Evolutionary conservation across 202 grass and related monocot species (phyloP).

Genomic region (Bolboschoenoplectus hybrid): DNA sequence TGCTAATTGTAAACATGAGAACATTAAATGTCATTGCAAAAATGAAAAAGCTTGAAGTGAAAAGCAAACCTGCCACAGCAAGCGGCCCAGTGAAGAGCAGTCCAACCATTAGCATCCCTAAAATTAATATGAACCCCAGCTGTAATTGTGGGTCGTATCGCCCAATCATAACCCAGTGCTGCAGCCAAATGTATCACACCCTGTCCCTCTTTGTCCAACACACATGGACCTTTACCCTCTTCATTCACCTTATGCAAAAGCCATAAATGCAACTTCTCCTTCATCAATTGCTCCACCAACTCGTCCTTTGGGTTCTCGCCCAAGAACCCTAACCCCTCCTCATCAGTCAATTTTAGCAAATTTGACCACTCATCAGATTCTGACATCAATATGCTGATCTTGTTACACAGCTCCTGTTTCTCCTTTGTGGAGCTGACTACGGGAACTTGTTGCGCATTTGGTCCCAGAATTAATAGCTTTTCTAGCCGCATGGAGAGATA

Average conservation of each 20-base stretch:
- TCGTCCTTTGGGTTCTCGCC: slow-evolving; percentile 56
- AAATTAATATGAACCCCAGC: slow-evolving; percentile 87
- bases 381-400: slow-evolving; percentile 63
- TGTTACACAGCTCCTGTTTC: slow-evolving; percentile 62
- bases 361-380: slow-evolving; percentile 58
- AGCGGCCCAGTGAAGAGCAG: slow-evolving; percentile 96
- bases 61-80: slow-evolving; percentile 77
- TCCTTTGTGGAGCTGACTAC: slow-evolving; percentile 49
- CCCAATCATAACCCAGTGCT: slow-evolving; percentile 90
- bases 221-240: slow-evolving; percentile 59
- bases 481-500: slow-evolving; percentile 72
- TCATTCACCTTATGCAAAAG: slow-evolving; percentile 68
- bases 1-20: not conserved
- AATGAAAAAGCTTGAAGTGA: not conserved
- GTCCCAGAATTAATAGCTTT: slow-evolving; percentile 59
- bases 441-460: slow-evolving; percentile 46
- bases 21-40: slow-evolving; percentile 35
- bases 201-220: slow-evolving; percentile 83
- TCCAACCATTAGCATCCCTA: slow-evolving; percentile 84
- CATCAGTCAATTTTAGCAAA: slow-evolving; percentile 59
- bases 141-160: slow-evolving; percentile 66
- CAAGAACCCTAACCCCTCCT: slow-evolving; percentile 47
- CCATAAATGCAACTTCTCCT: slow-evolving; percentile 78
- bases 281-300: slow-evolving; percentile 61
- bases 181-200: slow-evolving; percentile 84